Evolutionary conservation across 495 filamentous ascomycete species (phyloP).

Genomic region (Podospora comata): DNA sequence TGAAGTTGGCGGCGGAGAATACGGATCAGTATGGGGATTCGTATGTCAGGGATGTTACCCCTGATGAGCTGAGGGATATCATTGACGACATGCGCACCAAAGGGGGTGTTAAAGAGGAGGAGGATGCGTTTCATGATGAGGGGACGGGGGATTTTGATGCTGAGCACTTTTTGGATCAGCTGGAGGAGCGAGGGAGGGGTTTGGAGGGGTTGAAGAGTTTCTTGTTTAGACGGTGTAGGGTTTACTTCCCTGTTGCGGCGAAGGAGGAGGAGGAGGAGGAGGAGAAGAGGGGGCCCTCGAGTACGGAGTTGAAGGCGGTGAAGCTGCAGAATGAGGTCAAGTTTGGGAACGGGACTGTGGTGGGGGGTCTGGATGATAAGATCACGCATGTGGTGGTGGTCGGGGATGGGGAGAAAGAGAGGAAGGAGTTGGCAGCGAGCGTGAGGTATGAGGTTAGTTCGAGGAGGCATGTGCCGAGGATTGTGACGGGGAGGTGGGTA

Average conservation of each 20-base stretch:
- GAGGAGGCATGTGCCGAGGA: conserved; percentile 57
- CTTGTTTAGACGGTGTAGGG: conserved; percentile 61
- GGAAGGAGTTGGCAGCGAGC: conserved; percentile 39
- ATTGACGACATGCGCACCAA: conserved; percentile 43
- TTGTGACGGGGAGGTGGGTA: conserved; percentile 73
- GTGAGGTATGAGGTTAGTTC: conserved; percentile 45
- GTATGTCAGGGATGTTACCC: conserved; percentile 67
- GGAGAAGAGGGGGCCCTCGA: not conserved
- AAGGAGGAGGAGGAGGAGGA: conserved; percentile 16
- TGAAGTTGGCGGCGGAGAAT: conserved; percentile 40
- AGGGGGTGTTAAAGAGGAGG: not conserved
- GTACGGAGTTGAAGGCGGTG: conserved; percentile 21
- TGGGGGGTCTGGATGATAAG: conserved; percentile 44
- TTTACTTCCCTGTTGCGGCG: conserved; percentile 48
- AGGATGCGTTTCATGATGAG: conserved; percentile 10
- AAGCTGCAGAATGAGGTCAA: conserved; percentile 47
- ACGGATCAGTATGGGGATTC: conserved; percentile 80
- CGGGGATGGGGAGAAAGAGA: conserved; percentile 24
- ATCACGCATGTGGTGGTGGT: conserved; percentile 68
- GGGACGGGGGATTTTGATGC: conserved; percentile 30
- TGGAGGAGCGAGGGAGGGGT: conserved; percentile 54
- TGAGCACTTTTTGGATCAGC: conserved; percentile 48
- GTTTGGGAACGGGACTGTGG: conserved; percentile 62
- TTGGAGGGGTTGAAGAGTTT: conserved; percentile 54
- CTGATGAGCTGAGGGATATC: conserved; percentile 62